Evolutionary conservation across 2,329 filamentous ascomycete genomes (phyloP).

Genomic region (Sporothrix globosa): DNA sequence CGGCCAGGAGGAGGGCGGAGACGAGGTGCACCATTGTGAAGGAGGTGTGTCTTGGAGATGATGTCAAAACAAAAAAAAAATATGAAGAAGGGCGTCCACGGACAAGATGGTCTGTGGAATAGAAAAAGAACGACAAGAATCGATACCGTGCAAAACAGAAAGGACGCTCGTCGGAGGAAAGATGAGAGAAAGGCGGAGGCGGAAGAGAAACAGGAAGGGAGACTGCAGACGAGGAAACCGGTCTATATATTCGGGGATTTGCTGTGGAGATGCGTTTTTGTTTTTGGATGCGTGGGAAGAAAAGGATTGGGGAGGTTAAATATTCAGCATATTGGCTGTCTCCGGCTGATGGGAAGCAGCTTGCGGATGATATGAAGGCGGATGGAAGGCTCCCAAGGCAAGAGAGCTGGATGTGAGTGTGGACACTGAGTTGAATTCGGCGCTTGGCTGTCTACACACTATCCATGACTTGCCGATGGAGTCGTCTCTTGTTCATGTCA

Average conservation of each 20-base stretch:
- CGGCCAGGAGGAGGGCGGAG: constrained; percentile 42
- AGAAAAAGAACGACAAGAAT: not conserved
- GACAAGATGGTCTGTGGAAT: not conserved
- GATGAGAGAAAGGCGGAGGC: constrained; percentile 7
- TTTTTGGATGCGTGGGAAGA: not conserved
- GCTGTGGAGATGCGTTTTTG: not conserved
- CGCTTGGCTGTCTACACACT: not conserved
- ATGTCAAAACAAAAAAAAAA: constrained; percentile 15
- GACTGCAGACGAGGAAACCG: not conserved
- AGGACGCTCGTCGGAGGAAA: no score
- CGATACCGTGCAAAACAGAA: no score
- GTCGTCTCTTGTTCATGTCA: no score
- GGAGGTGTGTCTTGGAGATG: not conserved
- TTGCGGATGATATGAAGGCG: constrained; percentile 26
- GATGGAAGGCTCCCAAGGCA: not conserved
- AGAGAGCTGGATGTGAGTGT: no score
- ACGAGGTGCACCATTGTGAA: constrained; percentile 40
- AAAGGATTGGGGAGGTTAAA: not conserved
- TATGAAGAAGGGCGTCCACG: not conserved
- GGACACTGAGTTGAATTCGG: no score
- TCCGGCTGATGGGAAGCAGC: constrained; percentile 28
- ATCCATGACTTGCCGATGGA: no score
- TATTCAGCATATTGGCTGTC: constrained; percentile 2
- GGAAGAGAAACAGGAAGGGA: no score
- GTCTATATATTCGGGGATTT: no score